Evolutionary conservation across 2,329 filamentous ascomycete genomes (phyloP).

Genomic region (Botrytis squamosa): DNA sequence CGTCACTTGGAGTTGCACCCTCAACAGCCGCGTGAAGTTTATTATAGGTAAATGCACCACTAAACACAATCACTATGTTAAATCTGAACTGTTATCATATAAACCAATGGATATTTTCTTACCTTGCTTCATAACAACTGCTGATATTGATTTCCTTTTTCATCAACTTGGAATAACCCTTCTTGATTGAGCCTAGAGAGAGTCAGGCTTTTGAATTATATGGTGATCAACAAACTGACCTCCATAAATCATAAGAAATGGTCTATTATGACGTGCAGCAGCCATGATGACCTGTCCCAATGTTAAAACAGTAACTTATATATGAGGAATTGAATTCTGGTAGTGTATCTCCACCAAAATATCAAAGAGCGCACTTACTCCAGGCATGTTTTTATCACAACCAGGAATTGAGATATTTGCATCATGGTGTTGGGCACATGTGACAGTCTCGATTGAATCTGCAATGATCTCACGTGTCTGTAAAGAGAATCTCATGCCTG

Average conservation of each 20-base stretch:
- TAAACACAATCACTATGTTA: background rate
- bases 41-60: slow-evolving; percentile 75
- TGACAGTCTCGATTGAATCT: slow-evolving; percentile 91
- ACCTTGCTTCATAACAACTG: slow-evolving; percentile 44
- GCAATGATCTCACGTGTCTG: slow-evolving; percentile 91
- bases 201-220: background rate
- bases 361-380: slow-evolving; percentile 39
- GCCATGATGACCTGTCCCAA: slow-evolving; percentile 62
- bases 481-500: slow-evolving; percentile 90
- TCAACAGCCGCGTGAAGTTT: slow-evolving; percentile 68
- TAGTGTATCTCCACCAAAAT: background rate
- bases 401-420: slow-evolving; percentile 91
- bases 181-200: slow-evolving; percentile 69
- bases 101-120: background rate
- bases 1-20: slow-evolving; percentile 67
- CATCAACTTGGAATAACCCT: slow-evolving; percentile 76
- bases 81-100: background rate
- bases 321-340: background rate
- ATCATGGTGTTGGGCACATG: slow-evolving; percentile 83
- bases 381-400: slow-evolving; percentile 98
- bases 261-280: slow-evolving; percentile 85
- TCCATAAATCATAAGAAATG: slow-evolving; percentile 93
- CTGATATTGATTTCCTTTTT: slow-evolving; percentile 82
- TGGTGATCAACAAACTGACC: background rate
- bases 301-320: background rate